Percentiles rank a stretch among this genome's conserved stretches.
phyloP scores from a whole-genome alignment of 148 eudicot species.

The Mesembryanthemum crystallinum region DNA sequence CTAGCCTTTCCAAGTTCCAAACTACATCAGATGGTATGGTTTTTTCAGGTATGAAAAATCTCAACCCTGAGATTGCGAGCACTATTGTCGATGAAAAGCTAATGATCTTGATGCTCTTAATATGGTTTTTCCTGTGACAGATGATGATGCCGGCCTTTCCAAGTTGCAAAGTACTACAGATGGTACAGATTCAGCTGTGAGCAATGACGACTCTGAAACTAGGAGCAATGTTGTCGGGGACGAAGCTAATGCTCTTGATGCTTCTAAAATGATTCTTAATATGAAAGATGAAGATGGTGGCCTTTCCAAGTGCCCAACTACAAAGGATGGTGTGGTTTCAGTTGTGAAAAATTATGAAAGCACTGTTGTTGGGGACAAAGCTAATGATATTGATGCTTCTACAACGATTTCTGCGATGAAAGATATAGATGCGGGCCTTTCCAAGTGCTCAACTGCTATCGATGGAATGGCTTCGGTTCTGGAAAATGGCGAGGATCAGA shows the following conservation, averaged over 20 bases:
- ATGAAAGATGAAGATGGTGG: slow-evolving; percentile 9
- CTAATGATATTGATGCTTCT: slow-evolving; percentile 7
- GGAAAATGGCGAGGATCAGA: slow-evolving; percentile 24
- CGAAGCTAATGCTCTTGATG: slow-evolving; percentile 17
- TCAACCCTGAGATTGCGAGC: too few relatives aligned
- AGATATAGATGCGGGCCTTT: slow-evolving; percentile 13
- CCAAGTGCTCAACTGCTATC: slow-evolving; percentile 16
- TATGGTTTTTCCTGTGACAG: slow-evolving; percentile 15
- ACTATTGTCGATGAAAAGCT: too few relatives aligned
- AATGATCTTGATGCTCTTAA: slow-evolving; percentile 14
- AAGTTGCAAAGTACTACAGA: too few relatives aligned
- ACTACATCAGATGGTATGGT: neutral
- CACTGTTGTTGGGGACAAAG: slow-evolving; percentile 4
- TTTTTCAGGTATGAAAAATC: neutral
- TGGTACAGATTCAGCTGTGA: too few relatives aligned
- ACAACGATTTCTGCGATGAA: slow-evolving; percentile 1
- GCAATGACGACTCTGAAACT: too few relatives aligned
- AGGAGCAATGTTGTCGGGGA: too few relatives aligned
- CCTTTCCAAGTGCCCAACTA: slow-evolving; percentile 19
- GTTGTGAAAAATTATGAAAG: neutral
- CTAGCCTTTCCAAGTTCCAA: neutral
- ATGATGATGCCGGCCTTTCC: too few relatives aligned
- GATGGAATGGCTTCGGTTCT: slow-evolving; percentile 12
- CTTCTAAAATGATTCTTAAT: slow-evolving; percentile 18
- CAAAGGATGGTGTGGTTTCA: slow-evolving; percentile 9